Conservation (phyloP, 495 filamentous ascomycete genomes). For the Xylaria sp. region DNA sequence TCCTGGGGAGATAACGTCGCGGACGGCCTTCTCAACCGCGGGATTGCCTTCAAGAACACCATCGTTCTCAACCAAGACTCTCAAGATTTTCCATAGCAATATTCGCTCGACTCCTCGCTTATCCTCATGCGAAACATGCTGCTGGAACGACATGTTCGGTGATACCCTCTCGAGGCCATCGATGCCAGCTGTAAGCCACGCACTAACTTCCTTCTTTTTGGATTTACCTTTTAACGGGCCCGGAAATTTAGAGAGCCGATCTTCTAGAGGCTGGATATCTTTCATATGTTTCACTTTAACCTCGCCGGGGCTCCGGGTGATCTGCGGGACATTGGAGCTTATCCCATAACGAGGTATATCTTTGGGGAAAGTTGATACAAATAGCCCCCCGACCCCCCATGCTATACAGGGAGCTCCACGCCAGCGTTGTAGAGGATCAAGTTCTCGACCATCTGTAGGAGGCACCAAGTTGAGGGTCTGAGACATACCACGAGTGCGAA, state of each 20-base stretch:
- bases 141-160: constrained; percentile 56
- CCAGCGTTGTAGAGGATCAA: constrained; percentile 86
- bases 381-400: constrained; percentile 85
- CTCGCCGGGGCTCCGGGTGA: constrained; percentile 85
- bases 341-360: constrained; percentile 85
- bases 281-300: constrained; percentile 76
- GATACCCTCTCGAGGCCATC: constrained; percentile 69
- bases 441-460: constrained; percentile 81
- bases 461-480: constrained; percentile 52
- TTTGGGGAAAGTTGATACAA: constrained; percentile 87
- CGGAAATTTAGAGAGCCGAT: constrained; percentile 80
- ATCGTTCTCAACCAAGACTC: constrained; percentile 83
- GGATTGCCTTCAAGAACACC: constrained; percentile 78
- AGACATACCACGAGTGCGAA: constrained; percentile 47
- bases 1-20: constrained; percentile 74
- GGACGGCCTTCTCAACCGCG: constrained; percentile 74
- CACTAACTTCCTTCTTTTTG: constrained; percentile 91
- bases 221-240: constrained; percentile 87
- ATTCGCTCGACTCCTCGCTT: constrained; percentile 82
- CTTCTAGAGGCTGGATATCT: constrained; percentile 70
- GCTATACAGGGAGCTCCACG: constrained; percentile 83
- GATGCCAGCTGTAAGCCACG: constrained; percentile 82
- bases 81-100: constrained; percentile 86
- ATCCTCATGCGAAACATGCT: constrained; percentile 53
- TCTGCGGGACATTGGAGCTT: constrained; percentile 72